Base-by-base conservation (phyloP, 202 grass and related monocot genomes). In the Musa balbisiana region DNA sequence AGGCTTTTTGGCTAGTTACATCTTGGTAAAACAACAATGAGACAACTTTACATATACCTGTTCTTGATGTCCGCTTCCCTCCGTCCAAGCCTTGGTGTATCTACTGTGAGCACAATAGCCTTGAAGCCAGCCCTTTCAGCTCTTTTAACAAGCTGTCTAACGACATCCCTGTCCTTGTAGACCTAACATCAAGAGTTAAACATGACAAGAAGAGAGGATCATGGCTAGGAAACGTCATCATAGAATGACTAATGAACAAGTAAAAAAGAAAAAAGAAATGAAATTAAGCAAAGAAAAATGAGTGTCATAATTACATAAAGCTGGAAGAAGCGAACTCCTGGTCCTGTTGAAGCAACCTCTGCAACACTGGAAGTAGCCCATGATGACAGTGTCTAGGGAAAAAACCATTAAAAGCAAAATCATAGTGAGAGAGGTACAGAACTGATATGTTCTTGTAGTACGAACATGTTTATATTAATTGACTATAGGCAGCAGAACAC, bases 61-160 rank as follows among this genome's bases (percentile, higher is more conserved):
- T 99, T 99, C 74, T 99, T 99, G 24, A 99, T 95, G 63, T 94
- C 91, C 55, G 89, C 79, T 92, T 99, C 95, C 64, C 95, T 88
- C 49, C 91, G 84, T 15, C 95, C 95, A 5, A 99, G 85, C 75
- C 80, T 89, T 3, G 95, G 91, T 21, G 95, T 88, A 49, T 99
- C 95, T 2, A 94, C 95, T 2, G 95, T 99, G 50, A 99, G 89
- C 1, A 82, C 85, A 52, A 99, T 94, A 24, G 95, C 95, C 81
- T 92, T 99, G 24, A 85, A 99, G 3, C 95, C 95, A 49, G 91
- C 91, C 82, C 75, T 79, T 73, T 99, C 95, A 76, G 95, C 95
- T 84, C 87, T 92, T 81, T 51, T 85, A 4, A 94, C 85, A 0
- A 99, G 83, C 65, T 94, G 91, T 14, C 72, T 80, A 8, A 95